Percentiles rank a stretch among this genome's conserved stretches.
Evolutionary conservation across 306 rosid genomes (phyloP).

Genomic region (Glycyrrhiza uralensis): DNA sequence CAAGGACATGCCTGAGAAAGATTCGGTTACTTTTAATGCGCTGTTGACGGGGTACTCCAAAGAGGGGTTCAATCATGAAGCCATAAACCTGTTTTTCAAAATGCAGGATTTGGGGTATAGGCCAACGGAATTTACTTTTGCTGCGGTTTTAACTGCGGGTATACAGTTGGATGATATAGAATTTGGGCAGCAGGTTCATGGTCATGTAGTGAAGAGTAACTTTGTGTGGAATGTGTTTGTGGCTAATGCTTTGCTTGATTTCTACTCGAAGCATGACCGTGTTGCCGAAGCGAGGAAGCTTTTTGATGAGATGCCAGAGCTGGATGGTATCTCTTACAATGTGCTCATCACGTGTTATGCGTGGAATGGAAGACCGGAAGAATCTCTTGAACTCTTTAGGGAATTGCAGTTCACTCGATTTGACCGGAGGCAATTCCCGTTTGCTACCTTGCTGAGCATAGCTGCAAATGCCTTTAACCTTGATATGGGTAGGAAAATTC

Average conservation of each 20-base stretch:
- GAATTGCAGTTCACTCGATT: constrained; percentile 55
- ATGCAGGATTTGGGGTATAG: constrained; percentile 58
- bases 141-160: constrained; percentile 64
- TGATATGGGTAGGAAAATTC: constrained; percentile 76
- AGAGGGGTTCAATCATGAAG: constrained; percentile 57
- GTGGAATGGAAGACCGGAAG: constrained; percentile 51
- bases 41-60: constrained; percentile 72
- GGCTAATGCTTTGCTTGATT: constrained; percentile 88
- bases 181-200: constrained; percentile 71
- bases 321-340: constrained; percentile 84
- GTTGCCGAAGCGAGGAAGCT: constrained; percentile 52
- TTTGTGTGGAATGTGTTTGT: constrained; percentile 75
- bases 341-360: constrained; percentile 58
- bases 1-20: constrained; percentile 51
- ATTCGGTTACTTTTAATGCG: constrained; percentile 73
- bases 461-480: constrained; percentile 58
- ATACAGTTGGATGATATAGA: constrained; percentile 53
- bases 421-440: constrained; percentile 72
- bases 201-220: constrained; percentile 59
- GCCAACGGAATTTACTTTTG: constrained; percentile 79
- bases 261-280: constrained; percentile 69
- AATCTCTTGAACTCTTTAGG: constrained; percentile 53
- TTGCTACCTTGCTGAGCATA: constrained; percentile 72
- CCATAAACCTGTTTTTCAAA: constrained; percentile 54
- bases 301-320: constrained; percentile 71